Evolutionary conservation across 2,329 filamentous ascomycete genomes (phyloP), one percentile per base, ranked within the genome.

Genomic region (Aspergillus amoenus): DNA sequence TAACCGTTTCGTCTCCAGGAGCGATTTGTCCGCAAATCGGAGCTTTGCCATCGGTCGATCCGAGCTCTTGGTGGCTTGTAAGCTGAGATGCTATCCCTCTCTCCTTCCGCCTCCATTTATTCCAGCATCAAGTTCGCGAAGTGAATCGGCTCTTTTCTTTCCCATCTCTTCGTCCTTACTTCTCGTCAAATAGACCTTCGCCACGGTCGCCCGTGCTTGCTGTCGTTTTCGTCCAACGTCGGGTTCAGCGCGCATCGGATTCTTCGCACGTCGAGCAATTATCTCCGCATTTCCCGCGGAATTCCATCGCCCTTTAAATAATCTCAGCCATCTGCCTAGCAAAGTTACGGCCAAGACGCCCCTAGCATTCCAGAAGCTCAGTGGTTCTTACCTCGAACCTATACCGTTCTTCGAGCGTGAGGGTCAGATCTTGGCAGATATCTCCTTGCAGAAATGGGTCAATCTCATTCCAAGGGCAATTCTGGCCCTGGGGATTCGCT

Each of bases 401-500:
- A 58, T 59, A 60, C 56, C 57, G 56, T 64, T 57, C 61, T 64
- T 59, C 63, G 56, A 64, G 63, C 58, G 55, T 63, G 57, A 58
- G 56, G 55, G 56, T 57, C 56, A 56, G 62, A 67, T 68, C 69
- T 70, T 70, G 67, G 68, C 68, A 70, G 62, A 65, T 61, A 67
- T 70, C 69, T 61, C 64, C 61, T 66, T 70, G 64, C 67, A 66
- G 73, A 64, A 58, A 80, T 81, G 79, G 79, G 79, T 70, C 78
- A 81, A 71, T 76, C 78, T 70, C 79, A 80, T 72, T 81, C 79
- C 65, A 81, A 81, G 69, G 77, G 78, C 66, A 79, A 77, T 59
- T 82, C 84, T 69, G 83, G 81, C 66, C 80, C 81, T 51, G 75
- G 76, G 62, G 85, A 89, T 39, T 81, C 84, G 60, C 79, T 97